Base-by-base conservation (phyloP, 2,329 filamentous ascomycete genomes). In the Hypoxylon sp. region DNA sequence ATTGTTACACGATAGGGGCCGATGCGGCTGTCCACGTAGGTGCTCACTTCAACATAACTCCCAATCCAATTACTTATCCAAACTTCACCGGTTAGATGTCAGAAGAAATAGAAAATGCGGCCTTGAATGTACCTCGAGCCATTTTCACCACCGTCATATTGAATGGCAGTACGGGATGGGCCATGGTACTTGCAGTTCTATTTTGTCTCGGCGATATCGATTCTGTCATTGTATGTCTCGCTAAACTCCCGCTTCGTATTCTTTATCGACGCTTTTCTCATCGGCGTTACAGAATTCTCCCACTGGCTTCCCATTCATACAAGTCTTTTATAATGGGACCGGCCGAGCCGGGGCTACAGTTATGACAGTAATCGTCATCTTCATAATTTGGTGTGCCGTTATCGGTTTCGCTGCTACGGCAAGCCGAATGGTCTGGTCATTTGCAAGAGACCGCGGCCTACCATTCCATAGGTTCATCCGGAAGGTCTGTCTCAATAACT, bases 191-290 rank as follows among this genome's bases (percentile, higher is more conserved):
- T 32, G 69, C 69, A 30, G 21, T 65, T 19, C 55, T 71, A 6
- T 71, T 69, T 43, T 69, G 66, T 55, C 60, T 67, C n/a, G 61
- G 69, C 10, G 66, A 71, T 57, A 65, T 71, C n/a, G 60, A 71
- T 1, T 64, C 69, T 58, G 69, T 67, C 41, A 28, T 71, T 48
- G 66, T 68, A 69, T 48, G 55, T 17, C 57, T 52, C 28, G 41
- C 34, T 6, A 30, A 30, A 11, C 17, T 14, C 17, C 51, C 9
- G 5, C 19, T 41, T 41, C 53, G 28, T 53, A 10, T 53, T 30
- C 36, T 36, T 17, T 5, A 14, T 30, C 1, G 13, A 58, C 34
- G 25, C 9, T 52, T 51, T 45, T 52, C 68, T 68, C 30, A 65
- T 57, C 50, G n/a, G 7, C 38, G 7, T 38, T 48, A 48, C 50